Conservation (phyloP, 805 yeast species). For the Metschnikowia henanensis region DNA sequence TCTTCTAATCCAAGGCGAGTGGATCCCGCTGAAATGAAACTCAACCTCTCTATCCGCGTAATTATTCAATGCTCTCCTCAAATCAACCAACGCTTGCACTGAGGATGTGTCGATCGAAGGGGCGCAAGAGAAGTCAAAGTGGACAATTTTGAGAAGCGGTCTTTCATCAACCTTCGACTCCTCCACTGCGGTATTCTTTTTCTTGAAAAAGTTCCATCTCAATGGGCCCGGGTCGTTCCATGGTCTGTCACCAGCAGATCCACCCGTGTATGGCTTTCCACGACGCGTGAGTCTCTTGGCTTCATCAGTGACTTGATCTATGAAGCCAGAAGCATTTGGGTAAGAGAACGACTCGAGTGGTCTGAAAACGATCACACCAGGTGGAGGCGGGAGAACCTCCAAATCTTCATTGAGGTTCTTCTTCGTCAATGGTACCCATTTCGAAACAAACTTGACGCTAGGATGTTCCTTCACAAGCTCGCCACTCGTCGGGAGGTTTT, state of each 20-base stretch:
- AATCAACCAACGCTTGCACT: slow-evolving; percentile 73
- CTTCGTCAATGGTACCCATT: slow-evolving; percentile 67
- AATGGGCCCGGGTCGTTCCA: slow-evolving; percentile 89
- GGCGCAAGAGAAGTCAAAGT: slow-evolving; percentile 79
- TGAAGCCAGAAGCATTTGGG: slow-evolving; percentile 74
- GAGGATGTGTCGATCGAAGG: slow-evolving; percentile 79
- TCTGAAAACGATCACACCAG: slow-evolving; percentile 85
- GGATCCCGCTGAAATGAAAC: slow-evolving; percentile 83
- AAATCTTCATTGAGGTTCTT: slow-evolving; percentile 56
- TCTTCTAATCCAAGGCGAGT: slow-evolving; percentile 85
- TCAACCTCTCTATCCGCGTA: slow-evolving; percentile 85
- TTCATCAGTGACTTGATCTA: slow-evolving; percentile 67
- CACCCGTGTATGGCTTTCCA: slow-evolving; percentile 45
- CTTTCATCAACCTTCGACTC: slow-evolving; percentile 43
- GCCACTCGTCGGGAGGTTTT: slow-evolving; percentile 21
- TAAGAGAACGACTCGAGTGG: slow-evolving; percentile 81
- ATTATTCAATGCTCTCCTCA: slow-evolving; percentile 65
- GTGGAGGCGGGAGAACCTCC: slow-evolving; percentile 74
- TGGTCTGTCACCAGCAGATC: slow-evolving; percentile 62
- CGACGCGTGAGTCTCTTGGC: slow-evolving; percentile 61
- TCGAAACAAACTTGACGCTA: slow-evolving; percentile 48
- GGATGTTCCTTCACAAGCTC: slow-evolving; percentile 30
- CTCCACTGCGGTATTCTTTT: slow-evolving; percentile 13
- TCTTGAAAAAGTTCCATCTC: slow-evolving; percentile 29
- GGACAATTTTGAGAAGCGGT: slow-evolving; percentile 70